Evolutionary conservation across 441 rosid species (phyloP).

Genomic region (Pelargonium exstipulatum): DNA sequence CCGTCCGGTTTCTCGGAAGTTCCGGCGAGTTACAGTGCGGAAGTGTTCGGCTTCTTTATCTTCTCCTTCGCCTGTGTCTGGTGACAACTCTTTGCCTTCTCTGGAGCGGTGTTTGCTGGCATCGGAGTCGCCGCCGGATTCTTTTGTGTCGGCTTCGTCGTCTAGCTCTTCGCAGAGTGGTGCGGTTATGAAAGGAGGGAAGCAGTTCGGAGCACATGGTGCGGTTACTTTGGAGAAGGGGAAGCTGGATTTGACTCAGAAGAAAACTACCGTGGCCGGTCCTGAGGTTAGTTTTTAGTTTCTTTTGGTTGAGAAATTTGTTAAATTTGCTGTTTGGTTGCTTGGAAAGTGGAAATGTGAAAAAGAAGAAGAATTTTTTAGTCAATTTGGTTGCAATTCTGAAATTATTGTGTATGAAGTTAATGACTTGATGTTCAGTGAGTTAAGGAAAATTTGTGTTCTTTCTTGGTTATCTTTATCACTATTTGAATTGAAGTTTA

Average conservation of each 20-base stretch:
- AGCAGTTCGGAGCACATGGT: conserved; percentile 54
- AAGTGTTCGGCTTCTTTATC: background rate
- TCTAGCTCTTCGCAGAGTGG: conserved; percentile 33
- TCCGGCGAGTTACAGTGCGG: background rate
- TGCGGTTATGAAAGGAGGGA: conserved; percentile 65
- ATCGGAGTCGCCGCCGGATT: background rate
- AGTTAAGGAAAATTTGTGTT: background rate
- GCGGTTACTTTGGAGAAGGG: conserved; percentile 88
- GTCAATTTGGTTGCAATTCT: background rate
- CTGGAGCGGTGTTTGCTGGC: conserved; percentile 1
- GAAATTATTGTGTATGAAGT: background rate
- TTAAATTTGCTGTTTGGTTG: background rate
- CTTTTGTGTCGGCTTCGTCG: conserved; percentile 27
- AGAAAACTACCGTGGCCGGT: conserved; percentile 38
- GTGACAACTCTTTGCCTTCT: conserved; percentile 1
- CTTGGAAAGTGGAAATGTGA: background rate
- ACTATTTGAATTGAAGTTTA: background rate
- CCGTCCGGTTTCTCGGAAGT: conserved; percentile 6
- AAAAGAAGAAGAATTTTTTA: background rate
- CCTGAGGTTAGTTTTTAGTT: conserved; percentile 58
- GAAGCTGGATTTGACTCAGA: conserved; percentile 65
- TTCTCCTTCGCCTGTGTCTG: conserved; percentile 2
- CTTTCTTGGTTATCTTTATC: background rate
- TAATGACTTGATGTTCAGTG: background rate
- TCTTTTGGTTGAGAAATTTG: background rate